Evolutionary conservation across 108 stramenopile genomes (phyloP), one percentile per base, ranked within the genome.

Genomic region (Skeletonema costatum): DNA sequence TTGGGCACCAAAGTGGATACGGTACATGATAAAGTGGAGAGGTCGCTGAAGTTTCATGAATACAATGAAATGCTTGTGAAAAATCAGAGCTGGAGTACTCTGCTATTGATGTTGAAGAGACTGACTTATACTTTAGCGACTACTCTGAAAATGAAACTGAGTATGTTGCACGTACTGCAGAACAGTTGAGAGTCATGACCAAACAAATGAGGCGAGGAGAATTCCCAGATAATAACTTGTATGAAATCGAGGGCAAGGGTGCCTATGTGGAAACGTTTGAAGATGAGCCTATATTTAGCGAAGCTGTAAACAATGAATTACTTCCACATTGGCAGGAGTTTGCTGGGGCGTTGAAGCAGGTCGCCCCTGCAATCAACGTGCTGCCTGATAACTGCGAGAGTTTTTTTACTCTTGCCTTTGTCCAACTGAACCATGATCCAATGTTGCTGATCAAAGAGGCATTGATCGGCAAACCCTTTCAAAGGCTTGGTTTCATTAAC

Each of bases 261-360:
- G 19, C 19, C n/a, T 5, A 21, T 46, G 3, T 51, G 17, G 50
- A 21, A 4, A 21, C 4, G 50, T 5, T 5, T 21, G 50, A 51
- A 4, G 50, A 3, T 4, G 19, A 7, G 6, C 21, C 21, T 25
- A 5, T 9, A 25, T 25, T 56, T 10, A 25, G 9, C 10, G 5
- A 25, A 5, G 21, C 53, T 4, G 25, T 25, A 0, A 39, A 33
- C 63, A 21, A 64, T 64, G 32, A 19, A 38, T 7, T 64, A 11
- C 19, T 30, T 35, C 63, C 63, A 13, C 63, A 64, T 29, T 64
- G 63, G 63, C 17, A 33, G 63, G 63, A 35, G 38, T 39, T 64
- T 36, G 63, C 63, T 7, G 63, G 5, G 2, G 63, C 63, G 1
- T 21, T 64, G 5, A 38, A 64, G 36, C 33, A 38, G 19, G 38